Base-by-base conservation (phyloP, 2,329 filamentous ascomycete species). In the Xylaria sp. region DNA sequence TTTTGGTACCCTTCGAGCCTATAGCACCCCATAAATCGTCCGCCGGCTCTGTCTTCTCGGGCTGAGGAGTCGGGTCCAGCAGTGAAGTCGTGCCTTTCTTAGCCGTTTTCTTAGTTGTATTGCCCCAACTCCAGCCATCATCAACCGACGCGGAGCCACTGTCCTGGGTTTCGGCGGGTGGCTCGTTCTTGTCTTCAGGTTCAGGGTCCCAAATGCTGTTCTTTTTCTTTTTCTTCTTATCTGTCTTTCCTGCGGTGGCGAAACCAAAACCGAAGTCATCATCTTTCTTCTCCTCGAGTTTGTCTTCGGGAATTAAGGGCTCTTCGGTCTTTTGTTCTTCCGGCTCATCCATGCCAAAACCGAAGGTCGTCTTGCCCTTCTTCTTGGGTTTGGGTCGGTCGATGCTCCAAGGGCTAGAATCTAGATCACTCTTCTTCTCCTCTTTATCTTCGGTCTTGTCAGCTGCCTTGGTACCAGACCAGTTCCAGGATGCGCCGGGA, bases 381-480 rank as follows among this genome's bases (percentile, higher is more conserved):
- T 86, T 87, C 76, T 86, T 88, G n/a, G 85, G 76, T 69, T 87
- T 88, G 5, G 79, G 74, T 13, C 78, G 77, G 63, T 83, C 80
- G 68, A 81, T 72, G 72, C 80, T 80, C 87, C 87, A 88, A 16
- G 86, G 81, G 69, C 85, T 87, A 29, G 77, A 78, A 21, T 83
- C 83, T 18, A 79, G 74, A 13, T 83, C 79, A 51, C 81, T 78
- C 32, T 81, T 81, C 69, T 83, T 82, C 57, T 78, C 70, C 65
- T 82, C 85, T 66, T 79, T 79, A 62, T 78, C 83, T 76, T 74
- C 82, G 73, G 72, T 62, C 42, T 76, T 74, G 50, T 75, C 78
- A 59, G 77, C 72, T 44, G 75, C 72, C 40, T 78, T 77, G 23
- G 71, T 65, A 29, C 80, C 80, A 55, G 81, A 79, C 70, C 84